A percentile compares a stretch with the other conserved stretches of the same genome.
These are phyloP conservation scores for Hypoxylon sp. DNA, from an alignment of 2,329 filamentous ascomycete genomes.

Conservation along the genomic window DNA sequence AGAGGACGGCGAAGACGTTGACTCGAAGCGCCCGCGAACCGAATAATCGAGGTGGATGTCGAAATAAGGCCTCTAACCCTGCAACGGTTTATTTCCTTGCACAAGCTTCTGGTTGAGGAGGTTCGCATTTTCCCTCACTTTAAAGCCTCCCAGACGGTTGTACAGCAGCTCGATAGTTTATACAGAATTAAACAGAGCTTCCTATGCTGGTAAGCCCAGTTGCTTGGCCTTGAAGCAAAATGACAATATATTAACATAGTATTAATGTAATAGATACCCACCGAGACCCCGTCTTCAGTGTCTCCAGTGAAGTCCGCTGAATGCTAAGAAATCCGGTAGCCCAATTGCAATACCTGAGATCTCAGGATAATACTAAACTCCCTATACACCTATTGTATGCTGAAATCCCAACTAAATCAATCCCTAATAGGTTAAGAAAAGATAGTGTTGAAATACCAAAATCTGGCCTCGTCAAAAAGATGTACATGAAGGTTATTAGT, in stretches of 20 bases:
- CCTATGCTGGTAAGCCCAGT: conserved; percentile 9
- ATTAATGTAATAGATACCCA: conserved; percentile 14
- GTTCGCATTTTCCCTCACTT: background rate
- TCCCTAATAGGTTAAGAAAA: background rate
- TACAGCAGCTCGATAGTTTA: background rate
- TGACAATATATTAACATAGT: conserved; percentile 14
- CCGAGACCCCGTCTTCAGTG: too few relatives aligned
- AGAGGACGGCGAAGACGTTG: conserved; percentile 56
- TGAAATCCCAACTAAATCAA: background rate
- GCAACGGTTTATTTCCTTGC: too few relatives aligned
- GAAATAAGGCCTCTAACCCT: too few relatives aligned
- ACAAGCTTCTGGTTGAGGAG: background rate
- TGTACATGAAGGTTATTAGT: conserved; percentile 27
- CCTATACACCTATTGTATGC: background rate
- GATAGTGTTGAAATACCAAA: conserved; percentile 18
- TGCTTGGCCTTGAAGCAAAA: background rate
- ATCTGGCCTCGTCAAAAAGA: conserved; percentile 8
- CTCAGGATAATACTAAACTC: conserved; percentile 6
- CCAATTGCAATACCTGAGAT: conserved; percentile 4
- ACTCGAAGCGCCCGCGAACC: conserved; percentile 53
- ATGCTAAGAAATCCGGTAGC: background rate
- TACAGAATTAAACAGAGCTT: conserved; percentile 7
- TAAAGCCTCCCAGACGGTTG: background rate
- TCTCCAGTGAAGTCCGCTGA: background rate
- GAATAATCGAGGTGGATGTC: conserved; percentile 43